phyloP scores from a whole-genome alignment of 148 eudicot genomes.

The Nepenthes gracilis region DNA sequence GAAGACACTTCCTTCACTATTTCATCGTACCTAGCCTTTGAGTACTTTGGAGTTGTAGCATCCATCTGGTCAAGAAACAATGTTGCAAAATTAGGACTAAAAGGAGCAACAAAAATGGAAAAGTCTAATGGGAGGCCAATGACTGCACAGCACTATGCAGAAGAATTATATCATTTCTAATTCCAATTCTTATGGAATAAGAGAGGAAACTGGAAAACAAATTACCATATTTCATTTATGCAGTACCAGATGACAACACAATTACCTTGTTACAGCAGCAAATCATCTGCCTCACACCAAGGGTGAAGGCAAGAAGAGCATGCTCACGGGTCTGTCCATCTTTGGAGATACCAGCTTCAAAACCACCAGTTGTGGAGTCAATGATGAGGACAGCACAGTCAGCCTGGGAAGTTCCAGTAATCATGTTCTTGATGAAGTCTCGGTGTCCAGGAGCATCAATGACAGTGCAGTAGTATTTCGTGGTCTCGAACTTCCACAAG shows the following conservation, averaged over 20 bases:
- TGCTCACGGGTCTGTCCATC: conserved; percentile 47
- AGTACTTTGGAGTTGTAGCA: conserved; percentile 29
- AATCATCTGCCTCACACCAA: conserved; percentile 36
- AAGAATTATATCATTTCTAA: not conserved
- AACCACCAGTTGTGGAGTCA: conserved; percentile 41
- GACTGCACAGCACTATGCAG: too few relatives aligned
- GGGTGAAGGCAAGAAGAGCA: conserved; percentile 32
- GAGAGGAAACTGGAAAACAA: not conserved
- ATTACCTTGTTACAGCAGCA: conserved; percentile 38
- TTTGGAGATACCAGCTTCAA: conserved; percentile 44
- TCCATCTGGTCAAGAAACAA: conserved; percentile 12
- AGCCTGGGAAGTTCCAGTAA: conserved; percentile 39
- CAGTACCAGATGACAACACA: not conserved
- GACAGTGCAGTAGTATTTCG: conserved; percentile 38
- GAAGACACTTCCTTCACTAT: conserved; percentile 28
- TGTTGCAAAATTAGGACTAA: not conserved
- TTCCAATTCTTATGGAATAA: not conserved
- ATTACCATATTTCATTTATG: too few relatives aligned
- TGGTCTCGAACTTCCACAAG: conserved; percentile 39
- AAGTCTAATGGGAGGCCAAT: not conserved
- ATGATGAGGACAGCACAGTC: conserved; percentile 38
- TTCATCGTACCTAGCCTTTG: conserved; percentile 23
- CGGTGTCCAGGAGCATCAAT: conserved; percentile 42
- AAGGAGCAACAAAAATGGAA: not conserved
- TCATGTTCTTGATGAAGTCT: conserved; percentile 43